phyloP scores from a whole-genome alignment of 805 yeast species.

The Saccharomyces paradoxus region DNA sequence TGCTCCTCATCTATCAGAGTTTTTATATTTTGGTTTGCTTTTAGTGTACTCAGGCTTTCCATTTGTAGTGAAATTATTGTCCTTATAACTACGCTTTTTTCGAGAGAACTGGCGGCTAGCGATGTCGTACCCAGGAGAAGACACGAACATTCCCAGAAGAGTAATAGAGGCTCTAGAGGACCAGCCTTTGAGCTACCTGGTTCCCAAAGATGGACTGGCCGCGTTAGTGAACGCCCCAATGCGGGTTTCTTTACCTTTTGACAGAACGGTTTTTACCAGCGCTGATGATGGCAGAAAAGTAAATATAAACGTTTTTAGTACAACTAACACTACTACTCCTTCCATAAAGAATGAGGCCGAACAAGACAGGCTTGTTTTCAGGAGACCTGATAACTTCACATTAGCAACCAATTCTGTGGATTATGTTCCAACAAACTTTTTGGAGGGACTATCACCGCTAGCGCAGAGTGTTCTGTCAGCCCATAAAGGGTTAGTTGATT shows the following conservation, averaged over 20 bases:
- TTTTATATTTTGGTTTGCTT: neutral
- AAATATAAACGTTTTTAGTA: neutral
- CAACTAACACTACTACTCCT: neutral
- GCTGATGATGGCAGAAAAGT: neutral
- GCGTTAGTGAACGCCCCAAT: slow-evolving; percentile 10
- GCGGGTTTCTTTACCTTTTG: slow-evolving; percentile 3
- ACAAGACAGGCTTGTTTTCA: slow-evolving; percentile 8
- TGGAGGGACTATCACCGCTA: slow-evolving; percentile 18
- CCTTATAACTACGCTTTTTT: neutral
- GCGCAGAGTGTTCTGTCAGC: slow-evolving; percentile 13
- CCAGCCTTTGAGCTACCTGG: slow-evolving; percentile 22
- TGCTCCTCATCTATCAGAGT: neutral
- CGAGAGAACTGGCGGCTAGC: neutral
- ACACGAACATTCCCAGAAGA: slow-evolving; percentile 20
- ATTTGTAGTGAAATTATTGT: neutral
- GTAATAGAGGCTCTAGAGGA: slow-evolving; percentile 19
- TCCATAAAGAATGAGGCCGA: neutral
- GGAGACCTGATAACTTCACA: slow-evolving; percentile 10
- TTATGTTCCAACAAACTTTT: slow-evolving; percentile 3
- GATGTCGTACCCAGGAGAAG: slow-evolving; percentile 28
- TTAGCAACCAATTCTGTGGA: neutral
- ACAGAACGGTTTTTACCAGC: slow-evolving; percentile 4
- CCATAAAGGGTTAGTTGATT: slow-evolving; percentile 2
- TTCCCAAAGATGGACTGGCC: slow-evolving; percentile 24
- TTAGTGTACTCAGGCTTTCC: neutral